Conservation (phyloP, 2,329 filamentous ascomycete genomes). For the Aulographum hederae region DNA sequence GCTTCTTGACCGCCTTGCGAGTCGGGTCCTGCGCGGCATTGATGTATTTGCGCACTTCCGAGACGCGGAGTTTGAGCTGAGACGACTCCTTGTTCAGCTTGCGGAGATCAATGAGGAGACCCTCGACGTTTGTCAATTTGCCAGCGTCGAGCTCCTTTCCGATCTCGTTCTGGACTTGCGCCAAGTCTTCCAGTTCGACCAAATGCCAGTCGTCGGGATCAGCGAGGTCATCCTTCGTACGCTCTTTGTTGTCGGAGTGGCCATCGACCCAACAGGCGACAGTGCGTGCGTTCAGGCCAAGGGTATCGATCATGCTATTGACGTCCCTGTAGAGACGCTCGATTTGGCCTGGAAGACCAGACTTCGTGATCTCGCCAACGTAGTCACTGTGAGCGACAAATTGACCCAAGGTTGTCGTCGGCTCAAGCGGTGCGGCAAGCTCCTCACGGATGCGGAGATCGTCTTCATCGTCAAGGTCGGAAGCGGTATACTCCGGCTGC, state of each 20-base stretch:
- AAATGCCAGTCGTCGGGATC: conserved; percentile 42
- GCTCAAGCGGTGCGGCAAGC: conserved; percentile 40
- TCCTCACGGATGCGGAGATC: conserved; percentile 49
- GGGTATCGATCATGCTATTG: conserved; percentile 84
- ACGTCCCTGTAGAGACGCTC: conserved; percentile 53
- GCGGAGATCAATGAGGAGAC: conserved; percentile 49
- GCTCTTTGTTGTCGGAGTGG: conserved; percentile 37
- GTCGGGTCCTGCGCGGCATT: conserved; percentile 50
- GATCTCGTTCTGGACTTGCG: conserved; percentile 41
- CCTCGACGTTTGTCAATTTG: conserved; percentile 47
- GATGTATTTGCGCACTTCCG: conserved; percentile 63
- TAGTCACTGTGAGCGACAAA: conserved; percentile 43
- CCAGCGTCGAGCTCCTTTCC: conserved; percentile 46
- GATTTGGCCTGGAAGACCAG: conserved; percentile 26
- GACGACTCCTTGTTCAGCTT: conserved; percentile 33
- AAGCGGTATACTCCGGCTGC: not conserved
- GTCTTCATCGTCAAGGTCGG: conserved; percentile 44
- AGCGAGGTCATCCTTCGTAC: conserved; percentile 46
- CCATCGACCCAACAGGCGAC: conserved; percentile 43
- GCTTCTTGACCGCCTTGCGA: conserved; percentile 42
- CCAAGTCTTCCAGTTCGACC: conserved; percentile 55
- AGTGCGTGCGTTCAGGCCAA: conserved; percentile 69
- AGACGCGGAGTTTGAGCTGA: conserved; percentile 33
- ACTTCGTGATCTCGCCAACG: conserved; percentile 18
- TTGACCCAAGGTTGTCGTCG: conserved; percentile 44